Evolutionary conservation across 345 rosid genomes (phyloP).

Genomic region (Crucihimalaya himalaica): DNA sequence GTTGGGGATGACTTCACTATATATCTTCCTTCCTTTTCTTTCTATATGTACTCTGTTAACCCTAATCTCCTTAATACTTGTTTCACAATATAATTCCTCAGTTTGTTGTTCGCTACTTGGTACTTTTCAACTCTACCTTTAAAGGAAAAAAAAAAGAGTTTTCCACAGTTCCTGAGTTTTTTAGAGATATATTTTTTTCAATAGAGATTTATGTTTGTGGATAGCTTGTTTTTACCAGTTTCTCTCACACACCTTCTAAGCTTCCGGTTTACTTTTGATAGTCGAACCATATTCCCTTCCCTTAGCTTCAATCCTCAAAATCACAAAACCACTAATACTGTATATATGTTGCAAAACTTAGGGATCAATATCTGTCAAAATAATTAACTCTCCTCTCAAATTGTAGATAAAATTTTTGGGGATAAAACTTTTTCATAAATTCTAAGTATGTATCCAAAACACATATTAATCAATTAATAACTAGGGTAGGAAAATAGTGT

Average conservation of each 20-base stretch:
- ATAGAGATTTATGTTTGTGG: not conserved
- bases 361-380: too few relatives aligned
- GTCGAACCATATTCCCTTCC: slow-evolving; percentile 67
- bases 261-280: slow-evolving; percentile 47
- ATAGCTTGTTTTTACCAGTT: slow-evolving; percentile 54
- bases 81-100: not conserved
- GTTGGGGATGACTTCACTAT: not conserved
- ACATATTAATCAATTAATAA: not conserved
- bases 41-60: not conserved
- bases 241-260: slow-evolving; percentile 75
- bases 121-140: not conserved
- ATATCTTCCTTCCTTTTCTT: not conserved
- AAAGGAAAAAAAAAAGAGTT: too few relatives aligned
- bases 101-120: not conserved
- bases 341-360: not conserved
- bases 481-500: not conserved
- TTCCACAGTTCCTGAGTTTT: too few relatives aligned
- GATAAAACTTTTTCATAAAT: not conserved
- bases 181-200: not conserved
- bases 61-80: not conserved
- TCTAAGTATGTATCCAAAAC: not conserved
- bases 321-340: not conserved
- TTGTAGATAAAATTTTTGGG: not conserved
- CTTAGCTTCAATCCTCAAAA: slow-evolving; percentile 72
- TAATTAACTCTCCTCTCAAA: not conserved